Percentiles rank a stretch among this genome's conserved stretches.
Evolutionary conservation across 495 filamentous ascomycete species (phyloP).

Genomic region (Penicillium paradoxum): DNA sequence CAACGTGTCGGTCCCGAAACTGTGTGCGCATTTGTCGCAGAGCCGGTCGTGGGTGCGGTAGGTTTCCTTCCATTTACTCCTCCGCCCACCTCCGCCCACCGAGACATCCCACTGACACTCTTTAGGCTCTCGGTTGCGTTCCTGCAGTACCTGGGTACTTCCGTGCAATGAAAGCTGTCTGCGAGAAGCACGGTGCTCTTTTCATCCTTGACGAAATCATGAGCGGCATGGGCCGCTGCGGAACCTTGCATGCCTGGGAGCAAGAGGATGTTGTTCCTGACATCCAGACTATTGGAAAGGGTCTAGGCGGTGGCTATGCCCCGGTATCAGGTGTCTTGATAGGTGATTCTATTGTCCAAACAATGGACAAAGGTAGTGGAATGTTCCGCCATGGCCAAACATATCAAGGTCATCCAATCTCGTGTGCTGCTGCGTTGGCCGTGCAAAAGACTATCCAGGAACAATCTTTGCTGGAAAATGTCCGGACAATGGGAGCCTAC

Average conservation of each 20-base stretch:
- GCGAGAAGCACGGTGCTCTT: slow-evolving; percentile 60
- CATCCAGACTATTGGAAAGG: slow-evolving; percentile 67
- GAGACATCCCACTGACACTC: neutral
- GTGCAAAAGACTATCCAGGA: slow-evolving; percentile 49
- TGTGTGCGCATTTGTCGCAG: slow-evolving; percentile 73
- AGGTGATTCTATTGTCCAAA: slow-evolving; percentile 47
- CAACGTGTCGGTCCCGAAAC: slow-evolving; percentile 62
- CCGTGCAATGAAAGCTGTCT: slow-evolving; percentile 55
- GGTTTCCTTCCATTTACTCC: neutral
- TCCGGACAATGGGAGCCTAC: slow-evolving; percentile 40
- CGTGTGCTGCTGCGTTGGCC: slow-evolving; percentile 52
- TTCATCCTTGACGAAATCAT: slow-evolving; percentile 76
- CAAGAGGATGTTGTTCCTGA: slow-evolving; percentile 59
- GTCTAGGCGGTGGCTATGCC: slow-evolving; percentile 60
- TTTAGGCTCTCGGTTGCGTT: slow-evolving; percentile 54
- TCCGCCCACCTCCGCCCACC: no score
- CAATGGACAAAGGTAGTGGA: slow-evolving; percentile 51
- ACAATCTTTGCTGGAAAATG: slow-evolving; percentile 47
- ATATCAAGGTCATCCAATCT: slow-evolving; percentile 55
- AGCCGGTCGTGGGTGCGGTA: slow-evolving; percentile 61
- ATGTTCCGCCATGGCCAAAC: slow-evolving; percentile 55
- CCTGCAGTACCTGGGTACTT: slow-evolving; percentile 62
- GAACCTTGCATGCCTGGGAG: slow-evolving; percentile 65
- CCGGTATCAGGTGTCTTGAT: slow-evolving; percentile 59
- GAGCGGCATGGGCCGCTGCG: slow-evolving; percentile 70